Conservation (phyloP, 495 filamentous ascomycete species). For the Tuber calosporum region DNA sequence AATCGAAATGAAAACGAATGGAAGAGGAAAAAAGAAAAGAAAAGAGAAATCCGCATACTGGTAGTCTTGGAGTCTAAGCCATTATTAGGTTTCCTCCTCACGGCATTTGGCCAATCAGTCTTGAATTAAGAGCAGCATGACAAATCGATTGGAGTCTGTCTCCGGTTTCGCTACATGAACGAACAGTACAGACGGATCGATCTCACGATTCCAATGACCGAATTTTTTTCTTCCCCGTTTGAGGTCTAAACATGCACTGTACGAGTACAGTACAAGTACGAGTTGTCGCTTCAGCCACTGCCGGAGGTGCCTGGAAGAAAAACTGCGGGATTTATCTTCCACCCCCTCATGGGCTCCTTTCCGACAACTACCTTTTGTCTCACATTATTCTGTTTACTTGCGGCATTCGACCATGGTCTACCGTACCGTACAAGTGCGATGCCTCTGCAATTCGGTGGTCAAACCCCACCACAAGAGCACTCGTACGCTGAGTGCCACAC, state of each 20-base stretch:
- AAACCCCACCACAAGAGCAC: background rate
- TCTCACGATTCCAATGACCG: constrained; percentile 2
- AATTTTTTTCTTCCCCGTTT: background rate
- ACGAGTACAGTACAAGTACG: too few relatives aligned
- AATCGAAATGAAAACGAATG: background rate
- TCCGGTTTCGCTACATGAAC: constrained; percentile 1
- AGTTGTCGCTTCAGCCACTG: constrained; percentile 5
- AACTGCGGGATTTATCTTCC: constrained; percentile 1
- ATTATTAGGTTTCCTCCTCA: background rate
- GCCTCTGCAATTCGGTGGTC: background rate
- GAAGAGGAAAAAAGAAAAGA: background rate
- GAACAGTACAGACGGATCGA: background rate
- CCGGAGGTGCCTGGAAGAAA: background rate
- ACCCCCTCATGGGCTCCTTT: background rate
- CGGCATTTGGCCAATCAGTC: background rate
- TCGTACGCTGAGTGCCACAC: background rate
- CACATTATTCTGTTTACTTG: background rate
- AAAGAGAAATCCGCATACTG: background rate
- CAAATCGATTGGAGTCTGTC: background rate
- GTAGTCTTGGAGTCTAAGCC: background rate
- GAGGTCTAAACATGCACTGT: background rate
- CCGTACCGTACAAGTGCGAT: background rate
- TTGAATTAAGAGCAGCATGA: background rate
- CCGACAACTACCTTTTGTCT: background rate
- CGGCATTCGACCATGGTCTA: background rate